These are phyloP conservation scores for Tylopilus vinaceipallidus DNA, from an alignment of 768 basidiomycete genomes.

Conservation along the genomic window DNA sequence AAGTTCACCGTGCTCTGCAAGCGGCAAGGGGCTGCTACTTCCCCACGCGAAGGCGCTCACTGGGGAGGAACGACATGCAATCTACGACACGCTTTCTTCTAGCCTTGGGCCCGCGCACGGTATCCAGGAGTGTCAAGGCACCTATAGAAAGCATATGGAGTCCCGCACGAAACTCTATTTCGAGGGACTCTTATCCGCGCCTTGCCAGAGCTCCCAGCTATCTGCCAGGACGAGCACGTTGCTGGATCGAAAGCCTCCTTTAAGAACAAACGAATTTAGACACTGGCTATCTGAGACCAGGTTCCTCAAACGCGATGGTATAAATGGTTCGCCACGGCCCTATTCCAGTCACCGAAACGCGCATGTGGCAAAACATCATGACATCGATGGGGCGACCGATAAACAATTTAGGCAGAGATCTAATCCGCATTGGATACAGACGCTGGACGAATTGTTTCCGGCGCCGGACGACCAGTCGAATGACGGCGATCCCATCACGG, in stretches of 20 bases:
- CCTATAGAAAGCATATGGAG: slow-evolving; percentile 52
- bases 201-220: slow-evolving; percentile 16
- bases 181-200: slow-evolving; percentile 36
- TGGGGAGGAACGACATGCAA: slow-evolving; percentile 44
- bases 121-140: slow-evolving; percentile 50
- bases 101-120: slow-evolving; percentile 45
- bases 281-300: slow-evolving; percentile 32
- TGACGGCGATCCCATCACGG: slow-evolving; percentile 9
- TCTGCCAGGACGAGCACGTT: slow-evolving; percentile 3
- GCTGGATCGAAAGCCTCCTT: slow-evolving; percentile 14
- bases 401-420: slow-evolving; percentile 7
- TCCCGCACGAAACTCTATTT: slow-evolving; percentile 46
- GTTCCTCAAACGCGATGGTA: slow-evolving; percentile 22
- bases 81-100: slow-evolving; percentile 51
- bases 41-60: slow-evolving; percentile 34
- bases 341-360: slow-evolving; percentile 12
- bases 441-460: slow-evolving; percentile 30
- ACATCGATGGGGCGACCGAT: slow-evolving; percentile 2
- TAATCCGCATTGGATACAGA: slow-evolving; percentile 8
- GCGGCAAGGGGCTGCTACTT: slow-evolving; percentile 14
- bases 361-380: slow-evolving; percentile 11
- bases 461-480: slow-evolving; percentile 2
- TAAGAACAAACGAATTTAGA: slow-evolving; percentile 28
- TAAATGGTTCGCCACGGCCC: slow-evolving; percentile 11
- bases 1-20: slow-evolving; percentile 22